Percentiles rank a stretch among this genome's conserved stretches.
These are phyloP conservation scores for Pestalotiopsis sp. DNA, from an alignment of 2,329 filamentous ascomycete genomes.

Conservation along the genomic window DNA sequence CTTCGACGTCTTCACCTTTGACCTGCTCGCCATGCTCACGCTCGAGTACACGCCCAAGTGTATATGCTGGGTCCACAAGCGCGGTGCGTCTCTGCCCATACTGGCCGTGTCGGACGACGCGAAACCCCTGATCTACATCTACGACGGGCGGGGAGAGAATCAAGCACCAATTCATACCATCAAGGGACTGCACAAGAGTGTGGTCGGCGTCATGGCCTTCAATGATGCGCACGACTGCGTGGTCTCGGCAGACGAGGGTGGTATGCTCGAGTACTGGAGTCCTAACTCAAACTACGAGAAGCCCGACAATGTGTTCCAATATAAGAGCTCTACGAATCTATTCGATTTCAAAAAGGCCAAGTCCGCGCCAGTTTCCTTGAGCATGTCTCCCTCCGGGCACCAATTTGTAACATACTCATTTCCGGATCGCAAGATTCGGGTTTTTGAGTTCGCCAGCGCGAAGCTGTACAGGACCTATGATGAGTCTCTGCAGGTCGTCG, in stretches of 20 bases:
- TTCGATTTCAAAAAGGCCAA: slow-evolving; percentile 98
- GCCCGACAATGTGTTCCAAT: slow-evolving; percentile 86
- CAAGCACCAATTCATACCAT: slow-evolving; percentile 76
- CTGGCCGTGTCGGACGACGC: slow-evolving; percentile 80
- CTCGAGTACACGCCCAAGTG: slow-evolving; percentile 75
- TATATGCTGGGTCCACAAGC: slow-evolving; percentile 89
- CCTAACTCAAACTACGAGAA: slow-evolving; percentile 84
- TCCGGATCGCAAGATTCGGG: slow-evolving; percentile 87
- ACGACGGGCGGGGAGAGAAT: slow-evolving; percentile 86
- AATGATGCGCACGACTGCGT: slow-evolving; percentile 90
- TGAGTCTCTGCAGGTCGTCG: slow-evolving; percentile 85
- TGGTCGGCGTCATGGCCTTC: slow-evolving; percentile 85
- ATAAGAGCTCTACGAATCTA: slow-evolving; percentile 90
- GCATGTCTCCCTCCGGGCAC: slow-evolving; percentile 82
- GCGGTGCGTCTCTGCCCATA: slow-evolving; percentile 84
- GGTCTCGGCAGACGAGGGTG: slow-evolving; percentile 82
- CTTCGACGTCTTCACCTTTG: slow-evolving; percentile 83
- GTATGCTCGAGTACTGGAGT: slow-evolving; percentile 97
- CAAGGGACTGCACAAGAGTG: slow-evolving; percentile 76
- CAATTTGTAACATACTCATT: slow-evolving; percentile 90
- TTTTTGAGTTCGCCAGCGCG: slow-evolving; percentile 89
- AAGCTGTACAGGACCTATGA: slow-evolving; percentile 94
- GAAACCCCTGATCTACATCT: slow-evolving; percentile 76
- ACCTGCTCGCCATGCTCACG: slow-evolving; percentile 81
- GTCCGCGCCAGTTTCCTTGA: slow-evolving; percentile 78